Base-by-base conservation (phyloP, 1,139 yeast species). In the Geotrichum bryndzae region DNA sequence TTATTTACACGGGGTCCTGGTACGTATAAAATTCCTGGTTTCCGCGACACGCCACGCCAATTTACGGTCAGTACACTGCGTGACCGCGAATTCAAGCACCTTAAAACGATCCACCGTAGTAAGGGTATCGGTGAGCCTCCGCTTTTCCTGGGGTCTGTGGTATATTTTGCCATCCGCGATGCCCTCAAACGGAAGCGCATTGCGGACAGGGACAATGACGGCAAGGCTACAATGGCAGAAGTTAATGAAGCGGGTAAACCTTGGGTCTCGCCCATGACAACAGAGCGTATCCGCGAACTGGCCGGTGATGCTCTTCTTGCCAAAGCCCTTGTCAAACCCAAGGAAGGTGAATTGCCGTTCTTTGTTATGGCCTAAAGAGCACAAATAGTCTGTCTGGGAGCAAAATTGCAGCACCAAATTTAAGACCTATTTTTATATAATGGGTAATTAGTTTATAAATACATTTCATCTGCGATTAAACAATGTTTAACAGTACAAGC, bases 101-200 rank as follows among this genome's bases (percentile, higher is more conserved):
- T 79, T 66, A 76, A 76, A 66, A 77, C 81, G 2, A 76, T 79
- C 57, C 73, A 76, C 63, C 69, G 77, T 35, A 75, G 79, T 54
- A 79, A 79, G 67, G 82, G 82, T 31, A 75, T 79, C 58, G 82
- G 82, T 41, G 82, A 79, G 68, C 82, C 82, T 2, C 82, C 82
- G 18, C 67, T 79, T 63, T 78, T 79, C 64, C 66, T 79, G 54
- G 82, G 82, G 0, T 68, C 73, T 13, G 67, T 72, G 31, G 79
- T 75, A 13, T 73, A 75, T 65, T 79, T 78, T 68, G 82, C 82
- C n/a, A 66, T 79, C 38, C 70, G 82, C 33, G 75, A 79, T 65
- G 82, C 82, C 0, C 70, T 69, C 45, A 66, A 69, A 74, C 52
- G 77, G 77, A 5, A 60, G 65, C 35, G 38, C 52, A 27, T 62